These are phyloP conservation scores for Didymella pinodella DNA, from an alignment of 2,329 filamentous ascomycete genomes.

Conservation along the genomic window DNA sequence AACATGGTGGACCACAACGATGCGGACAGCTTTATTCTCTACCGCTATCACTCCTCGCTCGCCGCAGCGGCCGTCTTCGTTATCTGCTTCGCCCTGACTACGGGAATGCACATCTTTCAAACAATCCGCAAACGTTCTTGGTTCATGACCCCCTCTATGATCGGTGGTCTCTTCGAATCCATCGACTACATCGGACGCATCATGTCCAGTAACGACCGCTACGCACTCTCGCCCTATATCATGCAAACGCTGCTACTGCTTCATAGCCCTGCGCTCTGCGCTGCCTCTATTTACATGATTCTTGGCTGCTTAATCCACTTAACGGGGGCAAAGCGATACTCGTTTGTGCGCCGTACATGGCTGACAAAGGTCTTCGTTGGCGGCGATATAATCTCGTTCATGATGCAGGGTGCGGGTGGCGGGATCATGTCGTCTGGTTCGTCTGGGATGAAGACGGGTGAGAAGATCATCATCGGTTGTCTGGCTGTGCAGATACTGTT, in stretches of 20 bases:
- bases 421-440: slow-evolving; percentile 50
- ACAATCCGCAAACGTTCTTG: slow-evolving; percentile 55
- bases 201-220: slow-evolving; percentile 43
- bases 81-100: slow-evolving; percentile 55
- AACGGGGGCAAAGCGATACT: slow-evolving; percentile 50
- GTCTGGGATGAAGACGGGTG: slow-evolving; percentile 43
- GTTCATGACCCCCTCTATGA: slow-evolving; percentile 61
- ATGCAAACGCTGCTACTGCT: slow-evolving; percentile 56
- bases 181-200: slow-evolving; percentile 61
- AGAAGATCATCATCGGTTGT: slow-evolving; percentile 56
- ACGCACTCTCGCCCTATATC: slow-evolving; percentile 50
- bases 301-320: slow-evolving; percentile 56
- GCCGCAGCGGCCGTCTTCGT: slow-evolving; percentile 57
- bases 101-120: slow-evolving; percentile 54
- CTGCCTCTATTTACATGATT: slow-evolving; percentile 60
- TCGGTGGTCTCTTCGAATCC: slow-evolving; percentile 62
- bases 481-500: slow-evolving; percentile 58
- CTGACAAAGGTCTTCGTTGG: slow-evolving; percentile 58
- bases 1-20: slow-evolving; percentile 51
- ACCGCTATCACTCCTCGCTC: slow-evolving; percentile 55
- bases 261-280: slow-evolving; percentile 57
- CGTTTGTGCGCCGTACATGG: slow-evolving; percentile 51
- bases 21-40: slow-evolving; percentile 42
- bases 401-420: slow-evolving; percentile 51
- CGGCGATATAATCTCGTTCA: slow-evolving; percentile 56